Evolutionary conservation across 2,329 filamentous ascomycete genomes (phyloP), one percentile per base, ranked within the genome.

Genomic region (Reticulascus tulasneorum): DNA sequence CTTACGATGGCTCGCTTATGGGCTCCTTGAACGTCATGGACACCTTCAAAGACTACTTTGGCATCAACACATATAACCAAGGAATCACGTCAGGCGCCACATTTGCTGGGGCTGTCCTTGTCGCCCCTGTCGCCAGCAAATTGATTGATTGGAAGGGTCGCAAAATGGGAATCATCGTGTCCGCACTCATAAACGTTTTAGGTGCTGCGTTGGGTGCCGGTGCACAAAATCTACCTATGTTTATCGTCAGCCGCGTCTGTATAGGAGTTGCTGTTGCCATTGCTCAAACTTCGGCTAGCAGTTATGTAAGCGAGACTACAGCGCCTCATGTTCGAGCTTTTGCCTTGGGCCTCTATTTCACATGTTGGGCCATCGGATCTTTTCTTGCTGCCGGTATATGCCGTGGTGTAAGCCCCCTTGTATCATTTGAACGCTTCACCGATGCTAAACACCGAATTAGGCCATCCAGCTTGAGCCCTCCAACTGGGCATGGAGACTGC

Each of bases 311-410:
- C 16, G 82, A 86, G 53, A 67, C 85, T 20, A 76, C 81, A 13
- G 74, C 75, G 29, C 69, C 72, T 2, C 49, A 58, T 23, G 68
- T 60, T 44, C 73, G 82, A 44, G 82, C 82, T 12, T 72, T 79
- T 27, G 68, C 89, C 22, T 81, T 89, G 12, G 79, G 82, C 34
- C 73, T 77, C 27, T 83, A 88, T 23, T 44, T 22, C 38, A 44
- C 18, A 55, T 84, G 88, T 56, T 83, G 82, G 67, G 80, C 82
- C 18, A 87, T 89, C 42, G 84, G 84, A 46, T 84, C 42, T 7
- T 26, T 52, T 16, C 21, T 52, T 5, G 49, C 48, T 11, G 35
- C 47, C 6, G 45, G 46, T n/a, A 38, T 50, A 4, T 51, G 39
- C 22, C 47, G 45, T 33, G 49, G 44, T 21, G 46, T 49, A n/a